Conservation (phyloP, 495 filamentous ascomycete genomes). For the Annulohypoxylon stygium region DNA sequence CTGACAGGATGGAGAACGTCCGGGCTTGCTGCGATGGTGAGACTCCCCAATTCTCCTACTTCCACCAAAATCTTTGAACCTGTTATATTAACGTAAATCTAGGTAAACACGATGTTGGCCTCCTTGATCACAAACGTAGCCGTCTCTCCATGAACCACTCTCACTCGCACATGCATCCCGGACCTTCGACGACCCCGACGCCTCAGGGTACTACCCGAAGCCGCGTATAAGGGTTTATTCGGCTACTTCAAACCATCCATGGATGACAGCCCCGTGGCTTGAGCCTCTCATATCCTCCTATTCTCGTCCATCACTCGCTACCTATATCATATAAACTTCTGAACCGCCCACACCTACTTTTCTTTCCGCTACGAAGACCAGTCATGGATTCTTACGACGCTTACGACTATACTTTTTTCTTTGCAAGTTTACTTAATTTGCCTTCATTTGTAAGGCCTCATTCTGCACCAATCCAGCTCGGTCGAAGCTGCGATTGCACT, state of each 20-base stretch:
- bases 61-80: neutral
- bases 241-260: constrained; percentile 31
- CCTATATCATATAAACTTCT: constrained; percentile 50
- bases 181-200: constrained; percentile 54
- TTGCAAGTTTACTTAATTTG: constrained; percentile 42
- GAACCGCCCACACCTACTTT: constrained; percentile 16
- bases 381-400: constrained; percentile 50
- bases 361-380: constrained; percentile 45
- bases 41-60: constrained; percentile 34
- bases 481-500: constrained; percentile 35
- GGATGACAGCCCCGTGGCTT: constrained; percentile 8
- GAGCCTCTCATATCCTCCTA: constrained; percentile 35
- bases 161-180: constrained; percentile 50
- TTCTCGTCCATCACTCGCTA: constrained; percentile 55
- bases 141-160: constrained; percentile 48
- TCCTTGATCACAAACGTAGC: constrained; percentile 61
- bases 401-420: constrained; percentile 46
- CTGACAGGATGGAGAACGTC: constrained; percentile 90
- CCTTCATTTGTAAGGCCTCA: constrained; percentile 30
- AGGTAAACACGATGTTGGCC: constrained; percentile 83
- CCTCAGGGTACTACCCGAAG: constrained; percentile 50
- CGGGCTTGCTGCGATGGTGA: constrained; percentile 96
- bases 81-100: constrained; percentile 41
- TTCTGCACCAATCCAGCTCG: constrained; percentile 20
- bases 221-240: constrained; percentile 46